Percentiles rank a stretch among this genome's conserved stretches.
Evolutionary conservation across 805 yeast species (phyloP).

Genomic region (Kodamaea neixiangensis): DNA sequence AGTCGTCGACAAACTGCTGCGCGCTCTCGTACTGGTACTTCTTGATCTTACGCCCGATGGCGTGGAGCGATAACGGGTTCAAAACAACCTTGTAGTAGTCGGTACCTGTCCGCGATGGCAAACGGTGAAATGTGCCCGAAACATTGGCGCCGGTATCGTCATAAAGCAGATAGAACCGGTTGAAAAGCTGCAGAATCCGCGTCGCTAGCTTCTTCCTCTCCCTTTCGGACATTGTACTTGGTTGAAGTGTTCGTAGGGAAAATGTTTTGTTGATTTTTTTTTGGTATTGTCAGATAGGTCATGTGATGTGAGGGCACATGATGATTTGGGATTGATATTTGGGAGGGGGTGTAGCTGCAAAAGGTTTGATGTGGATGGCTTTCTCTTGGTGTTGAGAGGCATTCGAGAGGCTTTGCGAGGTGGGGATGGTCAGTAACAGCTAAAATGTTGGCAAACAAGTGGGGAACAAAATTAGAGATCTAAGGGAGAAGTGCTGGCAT

Average conservation of each 20-base stretch:
- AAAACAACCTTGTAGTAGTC: slow-evolving; percentile 80
- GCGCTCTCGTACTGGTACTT: slow-evolving; percentile 56
- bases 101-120: slow-evolving; percentile 71
- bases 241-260: not conserved
- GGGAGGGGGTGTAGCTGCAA: too few relatives aligned
- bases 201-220: slow-evolving; percentile 40
- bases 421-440: too few relatives aligned
- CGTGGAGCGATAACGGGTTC: slow-evolving; percentile 79
- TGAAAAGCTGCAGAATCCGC: slow-evolving; percentile 35
- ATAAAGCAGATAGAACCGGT: slow-evolving; percentile 38
- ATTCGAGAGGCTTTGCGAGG: too few relatives aligned
- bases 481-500: too few relatives aligned
- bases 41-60: slow-evolving; percentile 62
- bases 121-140: slow-evolving; percentile 61
- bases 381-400: too few relatives aligned
- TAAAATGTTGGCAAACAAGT: too few relatives aligned
- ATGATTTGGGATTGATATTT: not conserved
- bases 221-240: slow-evolving; percentile 35
- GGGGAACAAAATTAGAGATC: too few relatives aligned
- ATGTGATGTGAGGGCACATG: not conserved
- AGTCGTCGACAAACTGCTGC: slow-evolving; percentile 71
- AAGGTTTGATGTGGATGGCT: too few relatives aligned
- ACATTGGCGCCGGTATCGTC: slow-evolving; percentile 49
- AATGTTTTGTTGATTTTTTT: slow-evolving; percentile 7
- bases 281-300: too few relatives aligned